Base-by-base conservation (phyloP, 768 basidiomycete species). In the Postia placenta region DNA sequence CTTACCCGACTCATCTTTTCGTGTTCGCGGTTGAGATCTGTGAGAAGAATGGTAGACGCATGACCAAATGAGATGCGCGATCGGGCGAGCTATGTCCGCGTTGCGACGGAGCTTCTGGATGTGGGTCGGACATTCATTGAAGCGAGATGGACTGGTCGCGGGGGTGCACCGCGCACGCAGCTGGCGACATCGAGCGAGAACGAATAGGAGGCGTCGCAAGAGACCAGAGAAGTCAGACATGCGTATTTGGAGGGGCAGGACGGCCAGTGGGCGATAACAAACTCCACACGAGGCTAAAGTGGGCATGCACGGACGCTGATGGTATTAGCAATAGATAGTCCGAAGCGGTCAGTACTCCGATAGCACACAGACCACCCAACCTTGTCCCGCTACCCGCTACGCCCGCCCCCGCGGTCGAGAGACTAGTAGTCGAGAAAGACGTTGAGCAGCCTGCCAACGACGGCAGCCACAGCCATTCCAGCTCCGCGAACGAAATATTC, bases 81-180 rank as follows among this genome's bases (percentile, higher is more conserved):
- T 33, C 30, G 30, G 30, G 15, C 30, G n/a, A 33, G 30, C 30
- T 33, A 15, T 33, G 30, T 33, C 15, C 30, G 30, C 28, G 27
- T 24, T 45, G 33, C 33, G 45, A 45, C 45, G 45, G 45, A 45
- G 45, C 38, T 39, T 39, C 38, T 39, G 38, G 38, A 39, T 19
- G 25, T 36, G 45, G 33, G 45, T 27, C 45, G 45, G 45, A 36
- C 27, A 19, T 45, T 36, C 17, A 45, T 36, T 45, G 24, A 5
- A 6, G 19, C 17, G 17, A 30, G 33, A 19, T 28, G 27, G 33
- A 14, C 6, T 17, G 38, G 11, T 26, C 42, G 17, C 28, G 12
- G 5, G 11, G 42, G 24, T 23, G n/a, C n/a, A n/a, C n/a, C n/a
- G n/a, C n/a, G n/a, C n/a, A n/a, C 42, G 42, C 11, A 6, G 42